A percentile compares a stretch with the other conserved stretches of the same genome.
phyloP scores from a whole-genome alignment of 164 flowering plant species.

The Malania oleifera region DNA sequence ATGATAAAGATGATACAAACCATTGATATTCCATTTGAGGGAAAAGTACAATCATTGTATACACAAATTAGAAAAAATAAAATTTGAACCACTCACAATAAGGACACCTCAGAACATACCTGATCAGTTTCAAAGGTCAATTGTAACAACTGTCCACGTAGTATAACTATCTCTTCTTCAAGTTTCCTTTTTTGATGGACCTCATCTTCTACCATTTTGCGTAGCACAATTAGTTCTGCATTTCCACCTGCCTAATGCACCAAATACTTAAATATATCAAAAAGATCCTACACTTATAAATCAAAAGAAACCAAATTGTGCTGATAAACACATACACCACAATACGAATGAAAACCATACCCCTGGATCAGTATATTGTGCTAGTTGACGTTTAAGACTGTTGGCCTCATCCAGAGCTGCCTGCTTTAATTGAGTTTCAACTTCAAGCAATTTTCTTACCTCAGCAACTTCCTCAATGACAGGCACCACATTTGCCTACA shows the following conservation, averaged over 20 bases:
- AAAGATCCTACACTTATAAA: not conserved
- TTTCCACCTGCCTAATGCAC: constrained; percentile 8
- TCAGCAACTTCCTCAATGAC: not conserved
- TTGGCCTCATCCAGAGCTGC: constrained; percentile 1
- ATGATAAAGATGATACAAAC: not conserved
- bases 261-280: not conserved
- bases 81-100: not conserved
- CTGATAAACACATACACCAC: not conserved
- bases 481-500: no score
- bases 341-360: not conserved
- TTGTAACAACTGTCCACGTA: constrained; percentile 1
- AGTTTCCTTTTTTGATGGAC: not conserved
- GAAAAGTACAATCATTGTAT: not conserved
- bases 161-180: not conserved
- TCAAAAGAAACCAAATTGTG: not conserved
- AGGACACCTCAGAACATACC: not conserved
- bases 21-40: not conserved
- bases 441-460: not conserved
- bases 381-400: not conserved
- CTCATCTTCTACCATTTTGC: not conserved
- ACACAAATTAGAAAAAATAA: not conserved
- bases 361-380: not conserved
- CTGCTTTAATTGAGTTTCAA: not conserved
- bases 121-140: not conserved
- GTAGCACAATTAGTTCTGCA: not conserved